Conservation (phyloP, 208 protist species). For the Novymonas esmeraldas region DNA sequence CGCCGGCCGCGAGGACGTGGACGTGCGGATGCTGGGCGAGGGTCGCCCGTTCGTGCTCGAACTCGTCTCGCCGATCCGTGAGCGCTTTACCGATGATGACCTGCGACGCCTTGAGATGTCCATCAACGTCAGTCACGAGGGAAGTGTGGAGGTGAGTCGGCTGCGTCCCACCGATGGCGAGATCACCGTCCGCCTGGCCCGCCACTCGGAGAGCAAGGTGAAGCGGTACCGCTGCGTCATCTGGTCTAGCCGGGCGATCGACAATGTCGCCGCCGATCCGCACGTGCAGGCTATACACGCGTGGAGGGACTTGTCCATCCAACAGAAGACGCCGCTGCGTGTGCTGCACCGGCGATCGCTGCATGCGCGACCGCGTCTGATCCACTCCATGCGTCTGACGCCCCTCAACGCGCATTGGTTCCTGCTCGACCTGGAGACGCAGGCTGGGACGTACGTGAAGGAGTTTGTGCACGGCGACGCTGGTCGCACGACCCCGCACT, state of each 20-base stretch:
- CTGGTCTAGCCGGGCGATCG: constrained; percentile 76
- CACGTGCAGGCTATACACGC: constrained; percentile 45
- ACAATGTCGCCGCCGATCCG: constrained; percentile 37
- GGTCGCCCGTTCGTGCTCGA: constrained; percentile 95
- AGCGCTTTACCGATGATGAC: constrained; percentile 60
- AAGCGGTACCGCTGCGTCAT: constrained; percentile 91
- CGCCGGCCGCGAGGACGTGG: constrained; percentile 94
- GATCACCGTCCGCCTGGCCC: constrained; percentile 79
- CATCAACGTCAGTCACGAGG: constrained; percentile 68
- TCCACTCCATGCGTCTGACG: constrained; percentile 79
- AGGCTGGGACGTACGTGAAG: constrained; percentile 98
- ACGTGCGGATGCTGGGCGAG: constrained; percentile 95
- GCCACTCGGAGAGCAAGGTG: constrained; percentile 88
- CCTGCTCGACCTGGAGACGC: constrained; percentile 90
- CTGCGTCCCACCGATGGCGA: constrained; percentile 64
- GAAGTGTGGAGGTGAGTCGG: constrained; percentile 64
- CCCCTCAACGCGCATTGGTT: constrained; percentile 90
- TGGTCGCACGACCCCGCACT: constrained; percentile 90
- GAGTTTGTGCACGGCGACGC: constrained; percentile 98
- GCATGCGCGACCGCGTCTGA: constrained; percentile 69
- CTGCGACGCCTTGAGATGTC: constrained; percentile 37
- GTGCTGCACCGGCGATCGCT: constrained; percentile 95
- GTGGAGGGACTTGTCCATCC: constrained; percentile 58
- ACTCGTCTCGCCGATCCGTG: constrained; percentile 69
- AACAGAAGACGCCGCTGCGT: constrained; percentile 93